Base-by-base conservation (phyloP, 2,329 filamentous ascomycete species). In the Monilinia fructicola region DNA sequence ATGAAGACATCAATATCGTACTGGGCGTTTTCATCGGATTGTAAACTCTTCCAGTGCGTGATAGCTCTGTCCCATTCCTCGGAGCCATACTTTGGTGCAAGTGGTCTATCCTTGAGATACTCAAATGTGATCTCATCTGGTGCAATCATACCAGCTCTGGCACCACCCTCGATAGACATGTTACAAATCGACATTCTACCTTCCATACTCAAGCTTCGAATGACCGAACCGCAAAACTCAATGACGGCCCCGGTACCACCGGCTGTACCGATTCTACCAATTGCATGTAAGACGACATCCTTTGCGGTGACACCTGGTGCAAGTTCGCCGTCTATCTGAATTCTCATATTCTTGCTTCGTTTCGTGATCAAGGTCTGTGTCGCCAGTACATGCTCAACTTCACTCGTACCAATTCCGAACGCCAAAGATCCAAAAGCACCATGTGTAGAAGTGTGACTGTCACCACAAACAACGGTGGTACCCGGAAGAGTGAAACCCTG, bases 161-260 rank as follows among this genome's bases (percentile, higher is more conserved):
- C 95, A 79, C 95, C 95, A 73, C 85, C 95, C 83, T 99, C 95
- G 73, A 98, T 97, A 18, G 93, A 93, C 95, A 98, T 98, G 83
- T 99, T 99, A 83, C 95, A 98, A 78, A 99, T 96, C 70, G 93
- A 97, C 95, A 99, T 98, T 73, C 95, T 88, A 54, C 94, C 95
- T 80, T 98, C 95, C 87, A 99, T 97, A 79, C 92, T 96, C 74
- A 98, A 83, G 69, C 80, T 81, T 73, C 92, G 88, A 77, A 99
- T 97, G 69, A 95, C 92, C 62, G 93, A 97, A 68, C 95, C 95
- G 77, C 93, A 97, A 82, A 94, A 99, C 82, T 99, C 95, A 74
- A 99, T 97, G 71, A 98, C 95, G 64, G 90, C 89, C 69, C 94
- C 93, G 66, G 90, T 98, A 73, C 95, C 95, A 78, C 94, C 95